phyloP scores from a whole-genome alignment of 2,329 filamentous ascomycete species.

The Fusarium sp. region DNA sequence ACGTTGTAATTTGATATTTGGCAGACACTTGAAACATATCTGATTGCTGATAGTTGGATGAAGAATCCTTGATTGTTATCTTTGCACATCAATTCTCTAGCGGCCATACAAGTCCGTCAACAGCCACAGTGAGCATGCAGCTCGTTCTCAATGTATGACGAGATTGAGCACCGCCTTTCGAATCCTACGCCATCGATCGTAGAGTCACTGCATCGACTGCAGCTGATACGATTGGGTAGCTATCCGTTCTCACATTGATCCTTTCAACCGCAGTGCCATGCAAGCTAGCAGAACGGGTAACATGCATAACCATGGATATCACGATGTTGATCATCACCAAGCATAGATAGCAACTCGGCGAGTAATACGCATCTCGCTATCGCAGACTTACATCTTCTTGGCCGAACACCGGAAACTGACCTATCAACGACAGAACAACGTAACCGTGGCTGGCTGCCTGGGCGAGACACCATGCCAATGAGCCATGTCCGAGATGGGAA shows the following conservation, averaged over 20 bases:
- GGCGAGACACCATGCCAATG: slow-evolving; percentile 6
- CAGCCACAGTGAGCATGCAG: neutral
- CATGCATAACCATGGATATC: slow-evolving; percentile 11
- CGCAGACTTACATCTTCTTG: slow-evolving; percentile 7
- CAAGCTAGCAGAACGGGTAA: slow-evolving; percentile 15
- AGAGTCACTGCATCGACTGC: slow-evolving; percentile 3
- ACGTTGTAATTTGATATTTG: neutral
- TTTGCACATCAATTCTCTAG: neutral
- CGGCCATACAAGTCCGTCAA: neutral
- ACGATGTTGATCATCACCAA: slow-evolving; percentile 1
- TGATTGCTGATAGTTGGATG: neutral
- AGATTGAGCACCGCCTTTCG: slow-evolving; percentile 1
- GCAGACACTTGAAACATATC: neutral
- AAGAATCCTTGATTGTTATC: neutral
- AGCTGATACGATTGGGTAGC: slow-evolving; percentile 17
- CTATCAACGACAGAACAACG: slow-evolving; percentile 6
- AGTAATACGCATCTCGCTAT: slow-evolving; percentile 9
- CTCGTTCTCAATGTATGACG: slow-evolving; percentile 6
- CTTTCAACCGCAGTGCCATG: slow-evolving; percentile 14
- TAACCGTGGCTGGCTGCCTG: slow-evolving; percentile 12
- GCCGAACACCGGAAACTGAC: neutral
- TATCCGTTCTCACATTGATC: slow-evolving; percentile 9
- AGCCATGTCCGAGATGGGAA: neutral
- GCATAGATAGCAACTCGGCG: slow-evolving; percentile 6
- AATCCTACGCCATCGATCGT: slow-evolving; percentile 14